phyloP scores from a whole-genome alignment of 2,329 filamentous ascomycete species.

The Penicillium sclerotigenum region DNA sequence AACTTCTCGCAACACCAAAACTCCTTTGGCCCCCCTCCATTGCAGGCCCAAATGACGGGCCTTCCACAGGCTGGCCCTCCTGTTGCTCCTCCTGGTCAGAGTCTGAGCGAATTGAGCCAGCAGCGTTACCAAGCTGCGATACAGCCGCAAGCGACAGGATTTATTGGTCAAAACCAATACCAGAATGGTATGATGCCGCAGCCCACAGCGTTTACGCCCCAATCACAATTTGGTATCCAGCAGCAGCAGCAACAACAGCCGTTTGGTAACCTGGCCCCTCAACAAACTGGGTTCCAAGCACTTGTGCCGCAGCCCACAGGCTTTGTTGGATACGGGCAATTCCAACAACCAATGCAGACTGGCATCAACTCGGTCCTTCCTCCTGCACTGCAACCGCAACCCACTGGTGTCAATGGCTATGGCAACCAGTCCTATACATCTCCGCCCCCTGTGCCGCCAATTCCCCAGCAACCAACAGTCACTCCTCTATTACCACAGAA shows the following conservation, averaged over 20 bases:
- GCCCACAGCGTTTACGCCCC: conserved; percentile 47
- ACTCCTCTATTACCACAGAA: conserved; percentile 70
- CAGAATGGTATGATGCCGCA: conserved; percentile 45
- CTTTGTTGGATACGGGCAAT: conserved; percentile 47
- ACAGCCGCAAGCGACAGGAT: conserved; percentile 65
- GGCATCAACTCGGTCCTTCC: conserved; percentile 54
- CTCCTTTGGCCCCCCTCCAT: conserved; percentile 67
- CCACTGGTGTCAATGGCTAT: conserved; percentile 51
- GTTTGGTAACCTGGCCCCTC: conserved; percentile 28
- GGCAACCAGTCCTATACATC: conserved; percentile 47
- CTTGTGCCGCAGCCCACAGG: conserved; percentile 55
- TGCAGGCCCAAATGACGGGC: conserved; percentile 85
- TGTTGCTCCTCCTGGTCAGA: conserved; percentile 71
- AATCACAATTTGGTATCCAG: conserved; percentile 46
- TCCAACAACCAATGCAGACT: conserved; percentile 50
- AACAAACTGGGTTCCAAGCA: conserved; percentile 42
- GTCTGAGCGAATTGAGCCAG: conserved; percentile 68
- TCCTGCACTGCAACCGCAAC: conserved; percentile 50
- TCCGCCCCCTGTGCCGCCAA: conserved; percentile 53
- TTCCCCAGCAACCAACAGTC: conserved; percentile 57
- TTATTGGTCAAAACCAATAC: conserved; percentile 43
- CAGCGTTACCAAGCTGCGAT: conserved; percentile 59
- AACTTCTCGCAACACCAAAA: conserved; percentile 68
- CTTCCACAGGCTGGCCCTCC: conserved; percentile 54
- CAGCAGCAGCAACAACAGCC: conserved; percentile 48